Evolutionary conservation across 345 rosid genomes (phyloP).

Genomic region (Gossypium herbaceum): DNA sequence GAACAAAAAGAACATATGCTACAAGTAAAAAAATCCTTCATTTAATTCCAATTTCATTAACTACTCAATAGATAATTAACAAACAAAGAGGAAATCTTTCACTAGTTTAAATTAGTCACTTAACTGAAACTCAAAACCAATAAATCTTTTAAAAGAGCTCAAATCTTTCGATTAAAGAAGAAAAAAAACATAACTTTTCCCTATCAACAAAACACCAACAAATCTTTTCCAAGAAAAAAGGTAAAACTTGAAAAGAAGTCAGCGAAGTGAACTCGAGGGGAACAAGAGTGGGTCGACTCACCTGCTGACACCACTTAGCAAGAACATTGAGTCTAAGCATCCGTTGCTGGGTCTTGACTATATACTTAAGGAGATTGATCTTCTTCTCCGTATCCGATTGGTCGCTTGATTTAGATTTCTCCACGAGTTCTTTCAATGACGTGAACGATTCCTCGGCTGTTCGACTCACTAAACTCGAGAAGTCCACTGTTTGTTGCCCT

Average conservation of each 20-base stretch:
- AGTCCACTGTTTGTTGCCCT: conserved; percentile 86
- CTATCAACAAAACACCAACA: background rate
- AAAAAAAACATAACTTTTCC: background rate
- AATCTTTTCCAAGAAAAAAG: background rate
- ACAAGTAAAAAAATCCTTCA: background rate
- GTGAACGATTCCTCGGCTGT: conserved; percentile 82
- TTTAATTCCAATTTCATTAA: background rate
- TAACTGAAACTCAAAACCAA: background rate
- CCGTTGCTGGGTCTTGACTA: conserved; percentile 85
- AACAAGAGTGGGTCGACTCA: conserved; percentile 18
- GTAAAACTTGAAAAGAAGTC: background rate
- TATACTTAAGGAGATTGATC: conserved; percentile 72
- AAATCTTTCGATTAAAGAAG: background rate
- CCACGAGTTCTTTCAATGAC: conserved; percentile 75
- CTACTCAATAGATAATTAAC: background rate
- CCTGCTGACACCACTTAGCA: conserved; percentile 99
- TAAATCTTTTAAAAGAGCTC: background rate
- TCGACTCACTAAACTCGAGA: conserved; percentile 70
- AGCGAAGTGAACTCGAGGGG: background rate
- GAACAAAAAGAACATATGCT: background rate
- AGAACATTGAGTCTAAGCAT: conserved; percentile 90
- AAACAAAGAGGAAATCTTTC: background rate
- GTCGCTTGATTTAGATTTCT: conserved; percentile 63
- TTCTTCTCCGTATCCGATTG: conserved; percentile 83
- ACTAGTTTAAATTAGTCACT: background rate